These are phyloP conservation scores for Xylariomycetidae sp. DNA, from an alignment of 2,329 filamentous ascomycete genomes.

Conservation along the genomic window DNA sequence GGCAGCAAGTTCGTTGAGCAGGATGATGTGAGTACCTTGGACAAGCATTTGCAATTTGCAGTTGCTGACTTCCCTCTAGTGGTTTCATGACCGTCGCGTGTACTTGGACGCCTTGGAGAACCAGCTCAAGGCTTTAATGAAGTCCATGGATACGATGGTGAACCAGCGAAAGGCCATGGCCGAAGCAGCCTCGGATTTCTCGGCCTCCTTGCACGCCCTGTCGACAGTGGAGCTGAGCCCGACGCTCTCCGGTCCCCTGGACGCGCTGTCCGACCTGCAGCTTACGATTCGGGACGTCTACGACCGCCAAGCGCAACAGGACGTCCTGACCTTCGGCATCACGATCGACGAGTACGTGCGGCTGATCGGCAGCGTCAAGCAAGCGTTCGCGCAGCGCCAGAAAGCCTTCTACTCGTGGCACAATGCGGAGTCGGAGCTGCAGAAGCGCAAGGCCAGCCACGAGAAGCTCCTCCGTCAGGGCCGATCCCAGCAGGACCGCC, in stretches of 20 bases:
- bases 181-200: conserved; percentile 90
- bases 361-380: conserved; percentile 90
- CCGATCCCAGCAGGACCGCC: conserved; percentile 88
- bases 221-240: conserved; percentile 90
- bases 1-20: conserved; percentile 92
- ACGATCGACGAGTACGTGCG: conserved; percentile 98
- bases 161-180: conserved; percentile 87
- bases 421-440: conserved; percentile 77
- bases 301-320: conserved; percentile 93
- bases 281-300: conserved; percentile 92
- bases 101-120: conserved; percentile 92
- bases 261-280: conserved; percentile 88
- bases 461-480: conserved; percentile 95
- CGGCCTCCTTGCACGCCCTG: conserved; percentile 83
- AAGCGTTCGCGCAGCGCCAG: conserved; percentile 84
- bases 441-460: conserved; percentile 82
- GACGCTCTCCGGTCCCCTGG: conserved; percentile 78
- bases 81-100: conserved; percentile 95
- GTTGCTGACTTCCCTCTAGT: conserved; percentile 43
- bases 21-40: conserved; percentile 65
- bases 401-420: conserved; percentile 97
- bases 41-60: background rate
- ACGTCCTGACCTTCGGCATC: conserved; percentile 91
- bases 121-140: conserved; percentile 83
- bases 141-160: conserved; percentile 91